Conservation (phyloP, 441 rosid species). For the Erysimum cheiri region DNA sequence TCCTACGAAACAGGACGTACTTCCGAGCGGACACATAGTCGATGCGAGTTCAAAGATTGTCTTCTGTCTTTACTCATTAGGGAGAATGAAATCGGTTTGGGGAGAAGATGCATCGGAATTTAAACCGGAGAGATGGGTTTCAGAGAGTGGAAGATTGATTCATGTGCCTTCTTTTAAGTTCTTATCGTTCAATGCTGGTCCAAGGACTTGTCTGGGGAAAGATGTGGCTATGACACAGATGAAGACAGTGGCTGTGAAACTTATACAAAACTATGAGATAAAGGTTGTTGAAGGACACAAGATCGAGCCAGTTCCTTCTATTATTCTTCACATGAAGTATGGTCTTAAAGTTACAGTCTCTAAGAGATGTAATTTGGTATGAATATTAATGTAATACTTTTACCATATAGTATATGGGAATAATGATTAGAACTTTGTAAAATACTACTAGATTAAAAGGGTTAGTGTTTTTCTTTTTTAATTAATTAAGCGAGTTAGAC, state of each 20-base stretch:
- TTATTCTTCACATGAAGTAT: constrained; percentile 42
- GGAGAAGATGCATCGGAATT: constrained; percentile 45
- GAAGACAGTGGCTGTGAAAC: constrained; percentile 40
- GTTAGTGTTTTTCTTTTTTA: too few relatives aligned
- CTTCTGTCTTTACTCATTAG: constrained; percentile 45
- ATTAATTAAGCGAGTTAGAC: too few relatives aligned
- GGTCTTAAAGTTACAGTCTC: constrained; percentile 39
- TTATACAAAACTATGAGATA: constrained; percentile 41
- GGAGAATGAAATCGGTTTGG: constrained; percentile 45
- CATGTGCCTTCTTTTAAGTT: constrained; percentile 49
- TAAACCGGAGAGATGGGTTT: constrained; percentile 52
- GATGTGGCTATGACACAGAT: constrained; percentile 45
- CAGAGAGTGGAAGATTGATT: constrained; percentile 33
- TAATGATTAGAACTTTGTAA: not conserved
- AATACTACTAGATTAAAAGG: not conserved
- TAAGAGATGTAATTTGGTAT: constrained; percentile 29
- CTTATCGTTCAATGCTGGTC: constrained; percentile 47
- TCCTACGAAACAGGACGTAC: constrained; percentile 29
- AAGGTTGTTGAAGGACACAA: constrained; percentile 40
- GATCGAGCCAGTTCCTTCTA: constrained; percentile 34
- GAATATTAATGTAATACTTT: not conserved
- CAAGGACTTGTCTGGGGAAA: constrained; percentile 53
- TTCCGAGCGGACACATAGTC: constrained; percentile 31
- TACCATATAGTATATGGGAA: not conserved
- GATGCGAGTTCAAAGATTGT: constrained; percentile 33